Conservation (phyloP, 352 stramenopile species). For the Phytophthora boehmeriae region DNA sequence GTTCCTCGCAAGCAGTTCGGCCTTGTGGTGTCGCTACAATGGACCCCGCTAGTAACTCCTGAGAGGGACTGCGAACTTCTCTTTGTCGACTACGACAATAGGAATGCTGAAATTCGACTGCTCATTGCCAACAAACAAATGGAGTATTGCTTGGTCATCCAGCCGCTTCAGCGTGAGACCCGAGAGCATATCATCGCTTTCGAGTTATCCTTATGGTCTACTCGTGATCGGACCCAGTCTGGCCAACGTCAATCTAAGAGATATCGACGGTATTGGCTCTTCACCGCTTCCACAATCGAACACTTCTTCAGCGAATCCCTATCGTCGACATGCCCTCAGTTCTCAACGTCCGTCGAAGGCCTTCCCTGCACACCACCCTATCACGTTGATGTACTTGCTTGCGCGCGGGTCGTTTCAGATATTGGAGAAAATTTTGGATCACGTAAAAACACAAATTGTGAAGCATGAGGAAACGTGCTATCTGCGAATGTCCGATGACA, state of each 20-base stretch:
- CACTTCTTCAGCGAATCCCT: constrained; percentile 1
- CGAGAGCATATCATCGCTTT: constrained; percentile 55
- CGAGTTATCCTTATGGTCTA: constrained; percentile 55
- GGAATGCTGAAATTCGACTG: constrained; percentile 66
- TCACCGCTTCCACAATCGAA: constrained; percentile 18
- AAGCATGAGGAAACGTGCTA: constrained; percentile 82
- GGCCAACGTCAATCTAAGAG: constrained; percentile 58
- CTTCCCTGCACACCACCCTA: constrained; percentile 57
- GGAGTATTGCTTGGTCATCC: constrained; percentile 65
- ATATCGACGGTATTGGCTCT: constrained; percentile 40
- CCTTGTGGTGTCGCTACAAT: constrained; percentile 61
- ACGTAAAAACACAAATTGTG: constrained; percentile 62
- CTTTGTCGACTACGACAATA: constrained; percentile 67
- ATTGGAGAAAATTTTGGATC: constrained; percentile 57
- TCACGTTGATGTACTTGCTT: constrained; percentile 76
- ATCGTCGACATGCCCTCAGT: constrained; percentile 5
- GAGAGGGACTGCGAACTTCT: constrained; percentile 64
- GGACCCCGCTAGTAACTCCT: constrained; percentile 57
- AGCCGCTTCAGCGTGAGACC: constrained; percentile 63
- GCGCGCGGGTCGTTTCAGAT: constrained; percentile 65
- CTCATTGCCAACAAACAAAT: constrained; percentile 44
- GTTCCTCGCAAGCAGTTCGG: constrained; percentile 69
- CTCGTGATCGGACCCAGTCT: constrained; percentile 58
- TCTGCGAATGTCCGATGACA: constrained; percentile 70
- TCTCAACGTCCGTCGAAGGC: constrained; percentile 21